A percentile compares a stretch with the other conserved stretches of the same genome.
phyloP scores from a whole-genome alignment of 1,284 basidiomycete species.

The Neotropicomus parvogracilis region DNA sequence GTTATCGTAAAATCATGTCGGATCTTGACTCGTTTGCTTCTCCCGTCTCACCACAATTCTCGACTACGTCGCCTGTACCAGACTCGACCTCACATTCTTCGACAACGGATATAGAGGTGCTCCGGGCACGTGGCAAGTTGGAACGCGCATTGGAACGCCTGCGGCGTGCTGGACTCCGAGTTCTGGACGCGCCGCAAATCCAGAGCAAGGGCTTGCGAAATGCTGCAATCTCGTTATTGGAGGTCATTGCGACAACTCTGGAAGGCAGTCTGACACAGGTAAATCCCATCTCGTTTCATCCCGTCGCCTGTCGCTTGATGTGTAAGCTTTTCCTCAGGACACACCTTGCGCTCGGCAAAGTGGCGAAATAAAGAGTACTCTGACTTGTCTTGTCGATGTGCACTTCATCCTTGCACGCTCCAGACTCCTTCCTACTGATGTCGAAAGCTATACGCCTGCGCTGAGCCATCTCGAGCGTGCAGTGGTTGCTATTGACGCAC shows the following conservation, averaged over 20 bases:
- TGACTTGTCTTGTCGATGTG: slow-evolving; percentile 56
- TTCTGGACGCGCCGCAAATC: slow-evolving; percentile 38
- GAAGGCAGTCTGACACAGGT: slow-evolving; percentile 29
- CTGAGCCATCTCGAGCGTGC: slow-evolving; percentile 50
- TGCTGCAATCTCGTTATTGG: slow-evolving; percentile 19
- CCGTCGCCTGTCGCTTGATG: not conserved
- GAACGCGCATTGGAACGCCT: slow-evolving; percentile 57
- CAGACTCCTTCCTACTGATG: slow-evolving; percentile 42
- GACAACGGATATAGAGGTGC: slow-evolving; percentile 27
- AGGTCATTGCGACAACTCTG: slow-evolving; percentile 20
- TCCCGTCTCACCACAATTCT: slow-evolving; percentile 1
- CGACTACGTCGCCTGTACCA: not conserved
- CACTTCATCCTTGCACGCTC: slow-evolving; percentile 57
- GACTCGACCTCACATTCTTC: not conserved
- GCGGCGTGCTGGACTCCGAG: slow-evolving; percentile 46
- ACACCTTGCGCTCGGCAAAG: slow-evolving; percentile 14
- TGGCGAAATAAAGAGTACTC: slow-evolving; percentile 31
- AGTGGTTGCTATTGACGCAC: slow-evolving; percentile 32
- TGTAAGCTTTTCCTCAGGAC: slow-evolving; percentile 20
- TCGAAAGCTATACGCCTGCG: slow-evolving; percentile 48
- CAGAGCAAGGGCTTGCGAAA: slow-evolving; percentile 10
- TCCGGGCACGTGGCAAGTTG: slow-evolving; percentile 46
- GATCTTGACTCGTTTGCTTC: slow-evolving; percentile 14
- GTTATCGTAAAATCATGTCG: slow-evolving; percentile 17
- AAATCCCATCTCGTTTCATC: slow-evolving; percentile 9